phyloP scores from a whole-genome alignment of 2,329 filamentous ascomycete genomes.

The Didymella keratinophila region DNA sequence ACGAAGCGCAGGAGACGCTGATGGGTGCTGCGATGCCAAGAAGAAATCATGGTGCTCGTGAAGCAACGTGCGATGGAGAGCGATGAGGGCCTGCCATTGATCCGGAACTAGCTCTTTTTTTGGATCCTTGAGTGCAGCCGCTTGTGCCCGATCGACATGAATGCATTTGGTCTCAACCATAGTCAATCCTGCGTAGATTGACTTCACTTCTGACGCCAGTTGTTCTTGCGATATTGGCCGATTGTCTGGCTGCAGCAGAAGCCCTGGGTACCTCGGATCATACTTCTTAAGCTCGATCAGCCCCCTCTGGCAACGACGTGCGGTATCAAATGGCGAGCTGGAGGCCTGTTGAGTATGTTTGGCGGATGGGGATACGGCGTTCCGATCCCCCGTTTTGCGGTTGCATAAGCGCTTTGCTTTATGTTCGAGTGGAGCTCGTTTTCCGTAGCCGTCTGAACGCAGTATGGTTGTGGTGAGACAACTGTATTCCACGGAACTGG shows the following conservation, averaged over 20 bases:
- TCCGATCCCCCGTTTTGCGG: too few relatives aligned
- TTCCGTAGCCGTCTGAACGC: too few relatives aligned
- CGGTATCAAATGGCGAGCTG: too few relatives aligned
- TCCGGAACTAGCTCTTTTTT: constrained; percentile 62
- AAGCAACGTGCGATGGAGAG: constrained; percentile 79
- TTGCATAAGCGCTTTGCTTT: too few relatives aligned
- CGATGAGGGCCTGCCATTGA: constrained; percentile 86
- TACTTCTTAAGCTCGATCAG: constrained; percentile 47
- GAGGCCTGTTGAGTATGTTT: too few relatives aligned
- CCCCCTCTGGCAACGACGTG: too few relatives aligned
- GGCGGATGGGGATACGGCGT: too few relatives aligned
- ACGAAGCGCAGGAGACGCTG: constrained; percentile 71
- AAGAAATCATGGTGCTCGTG: constrained; percentile 75
- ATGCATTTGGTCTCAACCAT: constrained; percentile 91
- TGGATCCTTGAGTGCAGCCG: constrained; percentile 61
- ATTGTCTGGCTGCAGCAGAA: constrained; percentile 67
- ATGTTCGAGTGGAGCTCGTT: too few relatives aligned
- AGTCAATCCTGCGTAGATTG: constrained; percentile 81
- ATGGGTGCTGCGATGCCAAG: constrained; percentile 82
- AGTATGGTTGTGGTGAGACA: too few relatives aligned
- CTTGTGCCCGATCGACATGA: constrained; percentile 74
- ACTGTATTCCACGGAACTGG: too few relatives aligned
- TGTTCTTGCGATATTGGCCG: constrained; percentile 78
- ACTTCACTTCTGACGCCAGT: constrained; percentile 80
- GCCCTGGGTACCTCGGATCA: constrained; percentile 48